Evolutionary conservation across 257 asterid species (phyloP).

Genomic region (Buddleja alternifolia): DNA sequence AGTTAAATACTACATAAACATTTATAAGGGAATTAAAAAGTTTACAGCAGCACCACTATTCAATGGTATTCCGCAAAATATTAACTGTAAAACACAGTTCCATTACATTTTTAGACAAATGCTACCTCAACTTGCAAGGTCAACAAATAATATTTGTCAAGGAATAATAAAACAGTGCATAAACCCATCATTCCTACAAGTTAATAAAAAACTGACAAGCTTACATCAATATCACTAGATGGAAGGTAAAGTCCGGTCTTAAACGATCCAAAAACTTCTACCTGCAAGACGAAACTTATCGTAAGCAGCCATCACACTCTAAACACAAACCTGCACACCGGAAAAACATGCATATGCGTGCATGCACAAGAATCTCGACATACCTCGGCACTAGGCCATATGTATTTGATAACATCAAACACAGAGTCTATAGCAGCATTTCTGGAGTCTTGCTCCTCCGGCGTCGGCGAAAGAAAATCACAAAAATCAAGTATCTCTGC

Average conservation of each 20-base stretch:
- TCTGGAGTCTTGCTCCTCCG: conserved; percentile 78
- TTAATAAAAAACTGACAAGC: conserved; percentile 26
- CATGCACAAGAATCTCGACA: not conserved
- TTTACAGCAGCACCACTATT: not conserved
- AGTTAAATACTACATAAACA: not conserved
- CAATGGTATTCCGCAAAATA: conserved; percentile 21
- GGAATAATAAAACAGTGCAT: not conserved
- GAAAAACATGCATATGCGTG: not conserved
- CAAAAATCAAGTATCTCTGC: conserved; percentile 96
- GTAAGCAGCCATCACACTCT: conserved; percentile 21
- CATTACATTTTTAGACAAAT: not conserved
- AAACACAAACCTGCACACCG: not conserved
- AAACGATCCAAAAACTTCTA: conserved; percentile 95
- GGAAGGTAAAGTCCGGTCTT: conserved; percentile 97
- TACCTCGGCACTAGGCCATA: conserved; percentile 94
- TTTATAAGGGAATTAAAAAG: not conserved
- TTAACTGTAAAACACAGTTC: not conserved
- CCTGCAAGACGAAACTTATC: conserved; percentile 51
- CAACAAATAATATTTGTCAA: conserved; percentile 5
- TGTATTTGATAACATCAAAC: conserved; percentile 71
- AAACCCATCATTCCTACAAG: not conserved
- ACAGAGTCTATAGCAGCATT: conserved; percentile 79
- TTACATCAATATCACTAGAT: conserved; percentile 94
- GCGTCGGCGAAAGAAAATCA: conserved; percentile 88
- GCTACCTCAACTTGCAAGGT: not conserved